Base-by-base conservation (phyloP, 2,329 filamentous ascomycete species). In the Talaromyces sp. region DNA sequence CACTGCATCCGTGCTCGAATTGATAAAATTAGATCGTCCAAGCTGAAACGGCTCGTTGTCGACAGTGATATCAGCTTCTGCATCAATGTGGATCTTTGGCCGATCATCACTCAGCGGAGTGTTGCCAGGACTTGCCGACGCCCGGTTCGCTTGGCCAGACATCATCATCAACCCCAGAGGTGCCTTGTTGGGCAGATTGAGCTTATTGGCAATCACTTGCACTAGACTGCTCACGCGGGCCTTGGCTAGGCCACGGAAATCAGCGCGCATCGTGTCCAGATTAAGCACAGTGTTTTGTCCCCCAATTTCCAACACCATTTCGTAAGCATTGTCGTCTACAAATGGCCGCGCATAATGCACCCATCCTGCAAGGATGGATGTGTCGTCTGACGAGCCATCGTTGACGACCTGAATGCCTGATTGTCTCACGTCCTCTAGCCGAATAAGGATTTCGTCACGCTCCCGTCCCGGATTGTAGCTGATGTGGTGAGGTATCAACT, bases 361-460 rank as follows among this genome's bases (percentile, higher is more conserved):
- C 81, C 85, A 90, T 4, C 84, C 83, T 9, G 74, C 66, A 12
- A 56, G 47, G 0, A 30, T 56, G 1, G 70, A 28, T 30, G 61
- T 60, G 40, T 74, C 62, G 57, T 66, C 66, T 27, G 73, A 65
- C 3, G 68, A 62, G 18, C 67, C 28, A 57, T 89, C 87, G 8
- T 77, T 74, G 0, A 78, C 78, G 65, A 95, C 84, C 16, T 86
- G 86, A 54, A 97, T 81, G 14, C 94, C 94, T 2, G 90, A 92
- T 69, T 94, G 93, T 36, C 94, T 86, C n/a, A 98, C 85, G 69
- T 97, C 93, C 69, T 95, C 89, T 2, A 98, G 77, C 0, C 91
- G 84, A 34, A 98, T 81, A 4, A 87, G 78, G 18, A 98, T 96
- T 76, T 98, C 93, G 3, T 85, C 82, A 56, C 84, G 84, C 16